These are phyloP conservation scores for Candida gigantensis DNA, from an alignment of 1,139 yeast species.

Conservation along the genomic window DNA sequence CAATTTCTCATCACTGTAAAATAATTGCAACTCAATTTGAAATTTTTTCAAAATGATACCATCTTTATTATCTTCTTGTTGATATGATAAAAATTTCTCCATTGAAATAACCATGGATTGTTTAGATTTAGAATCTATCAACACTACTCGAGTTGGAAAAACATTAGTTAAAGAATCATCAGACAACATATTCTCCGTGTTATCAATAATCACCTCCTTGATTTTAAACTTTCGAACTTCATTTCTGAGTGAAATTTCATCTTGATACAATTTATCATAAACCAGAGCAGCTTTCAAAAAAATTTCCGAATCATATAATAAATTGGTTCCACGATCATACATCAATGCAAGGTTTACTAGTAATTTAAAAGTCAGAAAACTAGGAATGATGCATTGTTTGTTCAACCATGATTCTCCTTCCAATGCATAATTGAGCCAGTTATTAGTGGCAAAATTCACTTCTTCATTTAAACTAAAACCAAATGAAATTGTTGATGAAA, in stretches of 20 bases:
- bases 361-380: slow-evolving; percentile 50
- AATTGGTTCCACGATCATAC: slow-evolving; percentile 33
- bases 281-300: slow-evolving; percentile 31
- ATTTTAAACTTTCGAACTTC: slow-evolving; percentile 33
- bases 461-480: slow-evolving; percentile 60
- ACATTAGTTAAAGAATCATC: slow-evolving; percentile 52
- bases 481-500: slow-evolving; percentile 49
- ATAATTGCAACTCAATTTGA: slow-evolving; percentile 44
- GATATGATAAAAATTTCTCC: slow-evolving; percentile 37
- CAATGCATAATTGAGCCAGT: slow-evolving; percentile 55
- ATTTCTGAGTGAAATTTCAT: slow-evolving; percentile 46
- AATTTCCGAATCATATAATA: slow-evolving; percentile 31
- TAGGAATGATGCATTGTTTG: slow-evolving; percentile 51
- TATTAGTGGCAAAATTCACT: slow-evolving; percentile 55
- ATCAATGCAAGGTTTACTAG: slow-evolving; percentile 48
- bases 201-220: slow-evolving; percentile 31
- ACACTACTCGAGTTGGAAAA: slow-evolving; percentile 54
- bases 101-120: slow-evolving; percentile 46
- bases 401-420: slow-evolving; percentile 57
- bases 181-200: slow-evolving; percentile 39
- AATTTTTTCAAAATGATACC: slow-evolving; percentile 13
- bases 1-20: slow-evolving; percentile 55
- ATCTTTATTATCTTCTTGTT: slow-evolving; percentile 12
- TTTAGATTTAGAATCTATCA: slow-evolving; percentile 30
- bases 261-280: slow-evolving; percentile 29